Base-by-base conservation (phyloP, 306 rosid species). In the Vicia villosa region DNA sequence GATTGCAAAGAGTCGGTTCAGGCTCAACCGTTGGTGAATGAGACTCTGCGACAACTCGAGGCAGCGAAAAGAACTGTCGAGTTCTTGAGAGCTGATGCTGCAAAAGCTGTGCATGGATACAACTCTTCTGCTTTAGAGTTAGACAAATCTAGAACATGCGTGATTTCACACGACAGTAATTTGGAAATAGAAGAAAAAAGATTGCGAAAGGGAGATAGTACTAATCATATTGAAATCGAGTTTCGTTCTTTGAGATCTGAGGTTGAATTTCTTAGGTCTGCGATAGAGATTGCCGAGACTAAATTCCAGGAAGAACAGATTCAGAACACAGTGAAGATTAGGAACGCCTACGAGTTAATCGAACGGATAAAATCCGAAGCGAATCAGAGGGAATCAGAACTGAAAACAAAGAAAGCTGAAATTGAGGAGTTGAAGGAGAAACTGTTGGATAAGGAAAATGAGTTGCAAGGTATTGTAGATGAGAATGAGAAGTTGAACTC, bases 381-480 rank as follows among this genome's bases (percentile, higher is more conserved):
- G 54, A 84, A 72, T 59, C 57, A 66, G 28, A 84, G 78, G 66
- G 90, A 84, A 72, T 77, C 62, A 37, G 83, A 83, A 63, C 68
- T 90, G 67, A 62, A 63, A 58, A 82, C 52, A 81, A 78, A 67
- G 46, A 86, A 81, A 65, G 77, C 77, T 24, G 87, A 79, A 34
- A 59, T 89, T 52, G 97, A 95, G 59, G 87, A 89, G 12, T 79
- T 91, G 83, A 89, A 82, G 65, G 87, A 87, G 10, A 86, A 84
- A 50, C 65, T 95, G 47, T 84, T 95, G 97, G 97, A 91, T 41
- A 95, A 86, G 83, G 97, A 95, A 81, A 95, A 88, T 13, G 90
- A 91, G 74, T 66, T 91, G 52, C 95, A 91, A 57, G 68, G 93
- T 67, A 82, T 95, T 76, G 70, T 82, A 6, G 92, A 91, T 66